Evolutionary conservation across 2,329 filamentous ascomycete genomes (phyloP).

Genomic region (Penicillium brevicompactum): DNA sequence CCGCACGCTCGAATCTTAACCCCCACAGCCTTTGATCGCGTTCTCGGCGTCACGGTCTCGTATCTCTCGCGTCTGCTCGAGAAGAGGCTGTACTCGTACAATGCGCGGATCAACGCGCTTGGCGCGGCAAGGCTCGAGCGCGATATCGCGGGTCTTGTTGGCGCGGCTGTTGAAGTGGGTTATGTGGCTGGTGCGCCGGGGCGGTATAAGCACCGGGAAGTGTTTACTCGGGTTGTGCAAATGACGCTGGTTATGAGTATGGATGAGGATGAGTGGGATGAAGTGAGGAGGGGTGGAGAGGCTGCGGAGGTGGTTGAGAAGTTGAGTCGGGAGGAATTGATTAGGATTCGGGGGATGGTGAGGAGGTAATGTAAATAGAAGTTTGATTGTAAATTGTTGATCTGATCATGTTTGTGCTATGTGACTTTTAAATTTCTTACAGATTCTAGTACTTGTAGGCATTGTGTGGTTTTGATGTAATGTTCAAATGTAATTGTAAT

Average conservation of each 20-base stretch:
- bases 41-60: constrained; percentile 72
- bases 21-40: constrained; percentile 69
- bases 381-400: no score
- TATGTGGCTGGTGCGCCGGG: constrained; percentile 34
- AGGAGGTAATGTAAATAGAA: constrained; percentile 10
- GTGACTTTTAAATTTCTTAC: neutral
- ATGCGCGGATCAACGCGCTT: constrained; percentile 76
- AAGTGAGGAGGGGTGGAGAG: constrained; percentile 58
- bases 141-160: constrained; percentile 76
- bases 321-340: constrained; percentile 72
- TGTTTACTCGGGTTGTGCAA: constrained; percentile 75
- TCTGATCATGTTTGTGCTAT: neutral
- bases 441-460: neutral
- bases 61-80: constrained; percentile 80
- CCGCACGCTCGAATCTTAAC: constrained; percentile 86
- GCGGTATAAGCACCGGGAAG: constrained; percentile 75
- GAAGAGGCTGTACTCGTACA: constrained; percentile 81
- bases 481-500: neutral
- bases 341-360: constrained; percentile 72
- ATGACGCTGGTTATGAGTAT: constrained; percentile 87
- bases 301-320: constrained; percentile 60
- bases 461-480: neutral
- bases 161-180: constrained; percentile 44
- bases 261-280: constrained; percentile 95
- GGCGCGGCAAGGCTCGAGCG: constrained; percentile 82